phyloP scores from a whole-genome alignment of 345 rosid species.

The Euphorbia lathyris region DNA sequence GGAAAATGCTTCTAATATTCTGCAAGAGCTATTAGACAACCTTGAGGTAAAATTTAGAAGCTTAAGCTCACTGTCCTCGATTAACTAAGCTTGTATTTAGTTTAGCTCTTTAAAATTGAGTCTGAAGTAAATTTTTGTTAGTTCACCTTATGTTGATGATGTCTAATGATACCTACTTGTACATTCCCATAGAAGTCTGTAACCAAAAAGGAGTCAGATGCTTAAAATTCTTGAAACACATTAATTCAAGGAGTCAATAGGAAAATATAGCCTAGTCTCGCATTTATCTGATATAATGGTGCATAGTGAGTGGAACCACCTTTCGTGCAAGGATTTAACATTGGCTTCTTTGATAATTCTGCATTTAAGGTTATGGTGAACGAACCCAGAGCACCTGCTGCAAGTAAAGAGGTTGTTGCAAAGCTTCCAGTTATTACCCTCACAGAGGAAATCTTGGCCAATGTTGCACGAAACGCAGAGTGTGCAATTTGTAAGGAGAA shows the following conservation, averaged over 20 bases:
- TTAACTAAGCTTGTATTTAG: not conserved
- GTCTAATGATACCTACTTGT: not conserved
- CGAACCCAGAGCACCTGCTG: constrained; percentile 64
- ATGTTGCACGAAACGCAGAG: constrained; percentile 62
- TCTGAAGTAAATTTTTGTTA: not conserved
- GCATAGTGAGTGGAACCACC: not conserved
- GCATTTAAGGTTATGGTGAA: constrained; percentile 40
- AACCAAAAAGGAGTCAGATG: not conserved
- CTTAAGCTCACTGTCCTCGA: not conserved
- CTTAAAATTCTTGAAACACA: not conserved
- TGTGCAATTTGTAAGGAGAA: constrained; percentile 92
- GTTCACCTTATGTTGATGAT: not conserved
- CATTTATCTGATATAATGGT: constrained; percentile 5
- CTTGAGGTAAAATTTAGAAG: constrained; percentile 47
- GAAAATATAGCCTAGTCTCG: not conserved
- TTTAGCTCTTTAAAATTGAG: not conserved
- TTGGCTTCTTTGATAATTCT: constrained; percentile 1
- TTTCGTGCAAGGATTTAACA: constrained; percentile 2
- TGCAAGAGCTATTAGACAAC: constrained; percentile 57
- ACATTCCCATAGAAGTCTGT: not conserved
- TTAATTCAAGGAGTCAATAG: not conserved
- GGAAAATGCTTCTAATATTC: constrained; percentile 41
- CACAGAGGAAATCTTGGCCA: constrained; percentile 58
- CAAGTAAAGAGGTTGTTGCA: constrained; percentile 87
- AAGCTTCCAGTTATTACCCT: constrained; percentile 72